Evolutionary conservation across 2,329 filamentous ascomycete genomes (phyloP).

Genomic region (Talaromyces piceae): DNA sequence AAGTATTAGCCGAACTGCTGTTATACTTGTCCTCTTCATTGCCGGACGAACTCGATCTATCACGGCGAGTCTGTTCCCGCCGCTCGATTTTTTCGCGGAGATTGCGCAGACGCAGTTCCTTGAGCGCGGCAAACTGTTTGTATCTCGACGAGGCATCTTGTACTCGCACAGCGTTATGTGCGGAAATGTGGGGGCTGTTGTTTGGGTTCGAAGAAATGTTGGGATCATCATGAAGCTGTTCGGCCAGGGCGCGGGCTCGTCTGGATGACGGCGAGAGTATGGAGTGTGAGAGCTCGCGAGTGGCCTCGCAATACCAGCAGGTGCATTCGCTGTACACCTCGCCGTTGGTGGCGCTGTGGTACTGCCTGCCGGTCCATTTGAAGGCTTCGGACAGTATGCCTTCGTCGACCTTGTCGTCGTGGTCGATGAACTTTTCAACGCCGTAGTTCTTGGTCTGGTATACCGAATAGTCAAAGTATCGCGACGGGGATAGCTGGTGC

Average conservation of each 20-base stretch:
- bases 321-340: slow-evolving; percentile 69
- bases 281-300: slow-evolving; percentile 50
- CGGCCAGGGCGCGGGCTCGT: slow-evolving; percentile 46
- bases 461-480: slow-evolving; percentile 56
- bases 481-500: slow-evolving; percentile 60
- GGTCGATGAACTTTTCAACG: slow-evolving; percentile 60
- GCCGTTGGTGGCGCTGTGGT: slow-evolving; percentile 55
- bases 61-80: slow-evolving; percentile 23
- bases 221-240: slow-evolving; percentile 34
- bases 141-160: slow-evolving; percentile 12
- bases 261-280: slow-evolving; percentile 36
- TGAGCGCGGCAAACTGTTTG: slow-evolving; percentile 17
- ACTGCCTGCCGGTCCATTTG: slow-evolving; percentile 63
- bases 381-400: slow-evolving; percentile 57
- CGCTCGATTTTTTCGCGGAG: slow-evolving; percentile 45
- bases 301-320: slow-evolving; percentile 77
- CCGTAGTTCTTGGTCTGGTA: slow-evolving; percentile 23
- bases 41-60: background rate
- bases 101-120: slow-evolving; percentile 42
- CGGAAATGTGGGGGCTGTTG: slow-evolving; percentile 62
- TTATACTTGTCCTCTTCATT: slow-evolving; percentile 22
- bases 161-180: slow-evolving; percentile 58
- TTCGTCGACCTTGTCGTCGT: slow-evolving; percentile 78
- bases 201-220: slow-evolving; percentile 43
- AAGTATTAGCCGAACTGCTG: slow-evolving; percentile 22